A percentile compares a stretch with the other conserved stretches of the same genome.
Conservation (phyloP, 2,329 filamentous ascomycete genomes). For the Arthrobotrys sinensis region DNA sequence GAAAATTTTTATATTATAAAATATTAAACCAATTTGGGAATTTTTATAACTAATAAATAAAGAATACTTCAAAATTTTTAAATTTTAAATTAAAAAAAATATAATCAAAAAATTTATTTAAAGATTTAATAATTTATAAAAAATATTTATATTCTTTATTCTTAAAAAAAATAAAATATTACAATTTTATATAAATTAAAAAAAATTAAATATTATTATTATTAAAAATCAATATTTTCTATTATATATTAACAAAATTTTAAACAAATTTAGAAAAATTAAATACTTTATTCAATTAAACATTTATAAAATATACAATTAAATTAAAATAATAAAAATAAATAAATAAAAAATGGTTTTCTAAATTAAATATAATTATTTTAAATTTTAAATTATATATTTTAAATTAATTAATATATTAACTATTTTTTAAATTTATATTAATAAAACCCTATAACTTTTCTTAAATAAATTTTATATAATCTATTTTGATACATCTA, state of each 20-base stretch:
- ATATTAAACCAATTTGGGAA: too few species aligned
- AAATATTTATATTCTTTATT: too few species aligned
- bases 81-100: too few species aligned
- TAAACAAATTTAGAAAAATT: too few species aligned
- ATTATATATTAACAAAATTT: too few species aligned
- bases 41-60: too few species aligned
- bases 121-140: too few species aligned
- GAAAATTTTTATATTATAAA: too few species aligned
- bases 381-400: slow-evolving; percentile 15
- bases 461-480: slow-evolving; percentile 19
- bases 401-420: slow-evolving; percentile 8
- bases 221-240: slow-evolving; percentile 6
- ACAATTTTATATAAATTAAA: slow-evolving; percentile 1
- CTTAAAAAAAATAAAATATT: too few species aligned
- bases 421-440: slow-evolving; percentile 2
- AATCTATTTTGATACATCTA: not conserved
- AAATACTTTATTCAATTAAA: too few species aligned
- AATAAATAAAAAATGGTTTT: slow-evolving; percentile 1
- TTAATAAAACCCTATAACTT: slow-evolving; percentile 5
- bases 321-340: slow-evolving; percentile 1
- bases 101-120: too few species aligned
- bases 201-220: slow-evolving; percentile 10
- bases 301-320: not conserved
- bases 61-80: too few species aligned
- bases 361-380: slow-evolving; percentile 1